Percentiles rank a stretch among this genome's conserved stretches.
phyloP scores from a whole-genome alignment of 495 filamentous ascomycete genomes.

The Chaetomium fimeti region DNA sequence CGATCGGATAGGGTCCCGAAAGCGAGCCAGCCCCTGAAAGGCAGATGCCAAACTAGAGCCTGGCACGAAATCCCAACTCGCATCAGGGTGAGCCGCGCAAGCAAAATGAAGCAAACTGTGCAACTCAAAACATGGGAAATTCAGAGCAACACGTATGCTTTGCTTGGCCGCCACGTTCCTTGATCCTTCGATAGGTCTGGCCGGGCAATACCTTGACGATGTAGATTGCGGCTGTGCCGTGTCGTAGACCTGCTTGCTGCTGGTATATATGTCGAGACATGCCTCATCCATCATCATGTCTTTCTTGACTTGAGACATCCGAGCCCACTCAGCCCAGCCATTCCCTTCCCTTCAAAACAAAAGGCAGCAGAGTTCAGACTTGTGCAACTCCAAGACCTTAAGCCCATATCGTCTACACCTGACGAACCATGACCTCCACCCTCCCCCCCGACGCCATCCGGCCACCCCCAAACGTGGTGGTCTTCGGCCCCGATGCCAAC shows the following conservation, averaged over 20 bases:
- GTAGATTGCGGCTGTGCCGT: background rate
- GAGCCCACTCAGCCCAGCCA: too few species aligned
- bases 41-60: background rate
- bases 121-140: background rate
- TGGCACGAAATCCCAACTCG: background rate
- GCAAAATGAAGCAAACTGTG: background rate
- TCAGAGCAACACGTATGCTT: background rate
- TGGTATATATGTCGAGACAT: too few species aligned
- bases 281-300: too few species aligned
- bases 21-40: background rate
- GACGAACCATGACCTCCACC: background rate
- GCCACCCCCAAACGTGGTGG: slow-evolving; percentile 17
- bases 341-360: too few species aligned
- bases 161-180: background rate
- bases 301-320: too few species aligned
- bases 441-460: background rate
- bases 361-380: background rate
- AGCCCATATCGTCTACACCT: background rate
- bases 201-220: too few species aligned
- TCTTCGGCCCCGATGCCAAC: slow-evolving; percentile 29
- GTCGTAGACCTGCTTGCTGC: too few species aligned
- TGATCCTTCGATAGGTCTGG: background rate
- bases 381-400: background rate
- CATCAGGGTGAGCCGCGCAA: background rate
- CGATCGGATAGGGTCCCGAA: background rate